Evolutionary conservation across 2,329 filamentous ascomycete species (phyloP).

Genomic region (Monosporascus cannonballus): DNA sequence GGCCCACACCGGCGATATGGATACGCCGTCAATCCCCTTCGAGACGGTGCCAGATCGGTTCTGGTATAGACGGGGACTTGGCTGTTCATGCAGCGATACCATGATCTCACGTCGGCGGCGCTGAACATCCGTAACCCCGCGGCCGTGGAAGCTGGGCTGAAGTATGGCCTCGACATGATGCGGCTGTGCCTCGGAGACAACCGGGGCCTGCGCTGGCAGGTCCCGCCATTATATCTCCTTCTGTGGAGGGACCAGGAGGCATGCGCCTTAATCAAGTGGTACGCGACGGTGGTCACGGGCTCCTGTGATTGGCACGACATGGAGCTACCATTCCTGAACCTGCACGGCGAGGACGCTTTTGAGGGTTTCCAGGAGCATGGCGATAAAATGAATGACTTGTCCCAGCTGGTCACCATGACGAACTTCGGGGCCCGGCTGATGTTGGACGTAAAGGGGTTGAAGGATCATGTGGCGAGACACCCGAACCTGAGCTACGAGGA

Average conservation of each 20-base stretch:
- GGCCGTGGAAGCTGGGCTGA: slow-evolving; percentile 11
- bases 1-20: background rate
- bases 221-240: slow-evolving; percentile 13
- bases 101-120: slow-evolving; percentile 5
- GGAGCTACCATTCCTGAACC: slow-evolving; percentile 49
- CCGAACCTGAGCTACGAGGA: slow-evolving; percentile 7
- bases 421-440: slow-evolving; percentile 13
- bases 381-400: background rate
- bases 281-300: background rate
- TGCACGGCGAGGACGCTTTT: slow-evolving; percentile 61
- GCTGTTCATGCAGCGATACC: slow-evolving; percentile 10
- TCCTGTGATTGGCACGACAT: slow-evolving; percentile 30
- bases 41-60: slow-evolving; percentile 3
- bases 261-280: slow-evolving; percentile 19
- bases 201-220: slow-evolving; percentile 8
- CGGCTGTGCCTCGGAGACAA: slow-evolving; percentile 14
- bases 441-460: slow-evolving; percentile 10
- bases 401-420: slow-evolving; percentile 6
- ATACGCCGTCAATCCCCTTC: slow-evolving; percentile 3
- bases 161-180: slow-evolving; percentile 9
- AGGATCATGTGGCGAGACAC: slow-evolving; percentile 4
- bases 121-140: slow-evolving; percentile 11
- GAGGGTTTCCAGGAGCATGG: slow-evolving; percentile 23
- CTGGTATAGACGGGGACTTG: slow-evolving; percentile 2
- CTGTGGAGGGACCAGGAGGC: slow-evolving; percentile 19